These are phyloP conservation scores for Zalerion maritima DNA, from an alignment of 495 filamentous ascomycete species.

Conservation along the genomic window DNA sequence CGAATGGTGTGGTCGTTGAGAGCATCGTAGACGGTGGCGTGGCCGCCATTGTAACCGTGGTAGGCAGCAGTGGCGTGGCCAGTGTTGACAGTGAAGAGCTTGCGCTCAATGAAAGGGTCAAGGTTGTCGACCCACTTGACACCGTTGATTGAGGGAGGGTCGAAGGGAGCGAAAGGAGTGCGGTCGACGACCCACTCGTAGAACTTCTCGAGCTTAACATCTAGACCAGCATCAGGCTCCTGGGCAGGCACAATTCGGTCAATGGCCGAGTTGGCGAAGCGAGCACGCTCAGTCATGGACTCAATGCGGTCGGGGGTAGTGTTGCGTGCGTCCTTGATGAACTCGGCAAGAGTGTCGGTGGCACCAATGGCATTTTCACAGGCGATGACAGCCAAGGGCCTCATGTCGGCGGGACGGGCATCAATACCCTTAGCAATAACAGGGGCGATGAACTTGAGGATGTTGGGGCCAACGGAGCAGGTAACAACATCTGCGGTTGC, in stretches of 20 bases:
- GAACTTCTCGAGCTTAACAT: constrained; percentile 94
- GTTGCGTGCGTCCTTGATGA: constrained; percentile 61
- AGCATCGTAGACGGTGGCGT: constrained; percentile 76
- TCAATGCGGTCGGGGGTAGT: constrained; percentile 43
- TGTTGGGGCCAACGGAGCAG: constrained; percentile 88
- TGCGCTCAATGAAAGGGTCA: constrained; percentile 92
- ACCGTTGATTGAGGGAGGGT: constrained; percentile 62
- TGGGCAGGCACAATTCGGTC: constrained; percentile 93
- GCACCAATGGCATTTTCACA: constrained; percentile 95
- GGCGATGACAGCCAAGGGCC: constrained; percentile 79
- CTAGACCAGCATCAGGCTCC: constrained; percentile 58
- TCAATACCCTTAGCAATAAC: constrained; percentile 86
- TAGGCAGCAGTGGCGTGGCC: constrained; percentile 95
- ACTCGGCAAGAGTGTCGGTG: constrained; percentile 65
- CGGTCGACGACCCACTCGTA: constrained; percentile 95
- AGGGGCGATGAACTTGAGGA: constrained; percentile 90
- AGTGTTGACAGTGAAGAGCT: constrained; percentile 98
- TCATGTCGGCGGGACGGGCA: constrained; percentile 45
- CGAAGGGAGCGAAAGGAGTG: constrained; percentile 54
- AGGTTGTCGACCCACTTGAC: constrained; percentile 88
- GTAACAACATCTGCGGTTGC: constrained; percentile 78
- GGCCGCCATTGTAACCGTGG: constrained; percentile 72
- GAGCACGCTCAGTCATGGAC: constrained; percentile 47
- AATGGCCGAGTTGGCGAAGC: constrained; percentile 92
- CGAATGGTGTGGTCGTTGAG: constrained; percentile 49